These are phyloP conservation scores for Candida bentonensis DNA, from an alignment of 805 yeast species.

Conservation along the genomic window DNA sequence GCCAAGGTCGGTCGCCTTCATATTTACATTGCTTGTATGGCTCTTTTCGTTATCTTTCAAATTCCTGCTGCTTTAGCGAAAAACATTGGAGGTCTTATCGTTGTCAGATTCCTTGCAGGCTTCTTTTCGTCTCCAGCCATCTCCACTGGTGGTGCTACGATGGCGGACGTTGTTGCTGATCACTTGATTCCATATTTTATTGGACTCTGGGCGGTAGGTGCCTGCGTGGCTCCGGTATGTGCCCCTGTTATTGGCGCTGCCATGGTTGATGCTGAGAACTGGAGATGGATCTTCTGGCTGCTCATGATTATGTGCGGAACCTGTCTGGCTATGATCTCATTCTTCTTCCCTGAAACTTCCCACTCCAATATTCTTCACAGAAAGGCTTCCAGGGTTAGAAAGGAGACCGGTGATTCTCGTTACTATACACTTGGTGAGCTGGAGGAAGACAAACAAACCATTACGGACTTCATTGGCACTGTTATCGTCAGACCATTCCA, in stretches of 20 bases:
- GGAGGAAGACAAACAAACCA: background rate
- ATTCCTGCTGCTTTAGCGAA: slow-evolving; percentile 40
- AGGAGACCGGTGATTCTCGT: slow-evolving; percentile 21
- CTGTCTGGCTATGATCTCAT: slow-evolving; percentile 23
- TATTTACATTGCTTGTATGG: slow-evolving; percentile 32
- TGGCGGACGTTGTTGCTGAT: slow-evolving; percentile 33
- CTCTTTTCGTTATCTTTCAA: slow-evolving; percentile 36
- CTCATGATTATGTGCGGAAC: slow-evolving; percentile 27
- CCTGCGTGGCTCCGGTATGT: slow-evolving; percentile 39
- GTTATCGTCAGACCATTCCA: slow-evolving; percentile 26
- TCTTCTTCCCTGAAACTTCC: slow-evolving; percentile 37
- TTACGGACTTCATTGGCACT: slow-evolving; percentile 6
- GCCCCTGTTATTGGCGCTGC: slow-evolving; percentile 48
- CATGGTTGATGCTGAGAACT: slow-evolving; percentile 29
- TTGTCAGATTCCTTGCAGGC: slow-evolving; percentile 40
- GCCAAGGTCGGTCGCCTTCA: slow-evolving; percentile 35
- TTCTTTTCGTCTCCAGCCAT: slow-evolving; percentile 41
- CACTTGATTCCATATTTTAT: slow-evolving; percentile 33
- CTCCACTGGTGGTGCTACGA: slow-evolving; percentile 45
- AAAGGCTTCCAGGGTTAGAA: slow-evolving; percentile 35
- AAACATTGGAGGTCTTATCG: slow-evolving; percentile 36
- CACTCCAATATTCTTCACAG: slow-evolving; percentile 30
- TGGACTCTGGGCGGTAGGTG: slow-evolving; percentile 39
- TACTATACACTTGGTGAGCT: slow-evolving; percentile 10
- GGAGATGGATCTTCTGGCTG: slow-evolving; percentile 47